Evolutionary conservation across 305 asterid genomes (phyloP).

Genomic region (Fraxinus floribunda): DNA sequence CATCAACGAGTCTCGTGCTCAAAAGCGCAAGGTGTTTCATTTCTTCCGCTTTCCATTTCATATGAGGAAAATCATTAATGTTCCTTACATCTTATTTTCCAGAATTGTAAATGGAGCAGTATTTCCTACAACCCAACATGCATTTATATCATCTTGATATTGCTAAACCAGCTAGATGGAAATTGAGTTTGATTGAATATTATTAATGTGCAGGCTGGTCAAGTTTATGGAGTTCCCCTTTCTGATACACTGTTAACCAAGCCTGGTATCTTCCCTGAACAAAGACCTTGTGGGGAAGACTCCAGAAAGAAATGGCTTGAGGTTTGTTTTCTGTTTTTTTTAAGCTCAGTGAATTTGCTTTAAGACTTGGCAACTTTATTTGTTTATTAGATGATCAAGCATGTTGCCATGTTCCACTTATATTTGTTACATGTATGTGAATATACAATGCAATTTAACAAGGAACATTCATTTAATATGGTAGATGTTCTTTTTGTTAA

Average conservation of each 20-base stretch:
- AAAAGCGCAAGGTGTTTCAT: slow-evolving; percentile 77
- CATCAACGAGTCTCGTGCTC: slow-evolving; percentile 89
- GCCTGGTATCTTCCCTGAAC: slow-evolving; percentile 77
- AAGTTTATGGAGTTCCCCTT: slow-evolving; percentile 94
- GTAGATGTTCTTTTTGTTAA: background rate
- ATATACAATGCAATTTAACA: background rate
- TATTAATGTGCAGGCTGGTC: slow-evolving; percentile 75
- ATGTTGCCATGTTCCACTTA: background rate
- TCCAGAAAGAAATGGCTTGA: slow-evolving; percentile 91
- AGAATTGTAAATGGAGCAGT: slow-evolving; percentile 15
- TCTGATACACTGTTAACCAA: slow-evolving; percentile 70
- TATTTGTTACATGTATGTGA: slow-evolving; percentile 9
- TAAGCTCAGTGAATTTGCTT: slow-evolving; percentile 10
- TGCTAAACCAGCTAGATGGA: slow-evolving; percentile 11
- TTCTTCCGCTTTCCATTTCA: background rate
- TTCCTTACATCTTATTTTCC: slow-evolving; percentile 23
- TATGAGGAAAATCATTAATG: background rate
- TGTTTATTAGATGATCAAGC: slow-evolving; percentile 12
- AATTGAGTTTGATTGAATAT: slow-evolving; percentile 18
- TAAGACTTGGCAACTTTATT: slow-evolving; percentile 3
- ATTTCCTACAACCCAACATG: background rate
- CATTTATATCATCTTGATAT: slow-evolving; percentile 10
- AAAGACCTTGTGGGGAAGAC: slow-evolving; percentile 82
- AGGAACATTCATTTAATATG: background rate
- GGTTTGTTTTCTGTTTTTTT: slow-evolving; percentile 45